Percentiles rank a stretch among this genome's conserved stretches.
Evolutionary conservation across 108 stramenopile species (phyloP).

Genomic region (Craspedostauros australis): DNA sequence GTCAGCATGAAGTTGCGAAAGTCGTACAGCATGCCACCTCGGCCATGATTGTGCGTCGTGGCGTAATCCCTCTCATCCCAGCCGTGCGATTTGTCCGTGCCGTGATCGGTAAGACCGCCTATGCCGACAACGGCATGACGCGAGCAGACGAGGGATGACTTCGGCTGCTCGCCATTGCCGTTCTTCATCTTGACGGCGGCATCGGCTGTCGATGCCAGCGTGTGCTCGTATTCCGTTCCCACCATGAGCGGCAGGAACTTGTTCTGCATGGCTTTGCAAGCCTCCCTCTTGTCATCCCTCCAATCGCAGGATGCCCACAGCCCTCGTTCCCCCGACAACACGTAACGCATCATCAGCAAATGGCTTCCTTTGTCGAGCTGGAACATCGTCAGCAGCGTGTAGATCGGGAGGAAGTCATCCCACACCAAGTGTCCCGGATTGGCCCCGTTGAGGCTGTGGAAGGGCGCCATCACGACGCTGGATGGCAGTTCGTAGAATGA

Average conservation of each 20-base stretch:
- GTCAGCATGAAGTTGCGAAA: slow-evolving; percentile 52
- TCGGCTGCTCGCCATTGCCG: slow-evolving; percentile 1
- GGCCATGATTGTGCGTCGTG: slow-evolving; percentile 39
- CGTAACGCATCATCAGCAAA: slow-evolving; percentile 30
- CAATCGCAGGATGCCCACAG: slow-evolving; percentile 37
- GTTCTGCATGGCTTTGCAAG: slow-evolving; percentile 27
- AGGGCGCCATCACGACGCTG: slow-evolving; percentile 31
- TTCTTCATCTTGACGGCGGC: not conserved
- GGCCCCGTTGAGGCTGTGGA: slow-evolving; percentile 34
- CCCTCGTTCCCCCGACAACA: slow-evolving; percentile 9
- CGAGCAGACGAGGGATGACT: slow-evolving; percentile 28
- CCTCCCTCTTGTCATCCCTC: slow-evolving; percentile 16
- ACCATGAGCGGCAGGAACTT: slow-evolving; percentile 49
- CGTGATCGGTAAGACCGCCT: slow-evolving; percentile 49
- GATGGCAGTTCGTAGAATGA: slow-evolving; percentile 36
- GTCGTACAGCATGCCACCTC: slow-evolving; percentile 40
- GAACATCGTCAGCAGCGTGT: slow-evolving; percentile 45
- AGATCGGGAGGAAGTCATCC: slow-evolving; percentile 59
- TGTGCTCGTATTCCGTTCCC: slow-evolving; percentile 1
- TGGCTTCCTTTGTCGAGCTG: slow-evolving; percentile 19
- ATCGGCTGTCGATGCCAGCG: slow-evolving; percentile 6
- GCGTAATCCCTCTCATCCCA: slow-evolving; percentile 44
- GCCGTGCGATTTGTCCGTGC: slow-evolving; percentile 45
- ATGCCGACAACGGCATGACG: slow-evolving; percentile 34
- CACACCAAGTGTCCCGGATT: slow-evolving; percentile 59